Evolutionary conservation across 352 stramenopile species (phyloP), one percentile per base, ranked within the genome.

Genomic region (Globisporangium solare): DNA sequence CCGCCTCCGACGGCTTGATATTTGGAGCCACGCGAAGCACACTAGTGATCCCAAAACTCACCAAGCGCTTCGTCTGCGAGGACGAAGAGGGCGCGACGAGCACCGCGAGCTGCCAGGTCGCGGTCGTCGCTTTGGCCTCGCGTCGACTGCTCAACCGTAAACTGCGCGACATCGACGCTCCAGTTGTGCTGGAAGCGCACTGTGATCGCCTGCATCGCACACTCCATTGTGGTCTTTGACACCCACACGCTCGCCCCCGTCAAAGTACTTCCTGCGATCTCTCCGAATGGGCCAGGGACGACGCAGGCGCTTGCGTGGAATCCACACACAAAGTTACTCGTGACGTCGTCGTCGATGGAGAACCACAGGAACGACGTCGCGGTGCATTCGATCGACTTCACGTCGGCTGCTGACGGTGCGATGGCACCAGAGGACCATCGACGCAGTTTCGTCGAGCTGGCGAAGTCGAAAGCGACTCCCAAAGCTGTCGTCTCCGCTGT

Each of bases 51-150:
- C 10, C 37, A 2, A 69, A 62, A 7, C 59, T 85, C 42, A 80
- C 70, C 2, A 74, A 68, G 45, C 76, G 79, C 4, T 65, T 73
- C 5, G 58, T 73, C 17, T 88, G 74, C 43, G 65, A 76, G 45
- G 88, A 89, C 49, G 79, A 89, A 47, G 79, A 89, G 55, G 76
- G 79, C 7, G 51, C 17, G 0, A 59, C 64, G 6, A 71, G 54
- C 37, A 76, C 76, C 15, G 53, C 64, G 22, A 57, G 54, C 2
- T 79, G 66, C 20, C 67, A 60, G 7, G 70, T 89, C 5, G 53
- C 64, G 24, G 45, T 78, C 40, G 58, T 66, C 43, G 42, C 37
- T 7, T 47, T 89, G 15, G 39, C 17, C 15, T 55, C 73, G 0
- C 62, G 59, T 39, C 53, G 56, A 1, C 18, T 77, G 0, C 51